Evolutionary conservation across 805 yeast genomes (phyloP).

Genomic region (Zygosaccharomyces kombuchaensis): DNA sequence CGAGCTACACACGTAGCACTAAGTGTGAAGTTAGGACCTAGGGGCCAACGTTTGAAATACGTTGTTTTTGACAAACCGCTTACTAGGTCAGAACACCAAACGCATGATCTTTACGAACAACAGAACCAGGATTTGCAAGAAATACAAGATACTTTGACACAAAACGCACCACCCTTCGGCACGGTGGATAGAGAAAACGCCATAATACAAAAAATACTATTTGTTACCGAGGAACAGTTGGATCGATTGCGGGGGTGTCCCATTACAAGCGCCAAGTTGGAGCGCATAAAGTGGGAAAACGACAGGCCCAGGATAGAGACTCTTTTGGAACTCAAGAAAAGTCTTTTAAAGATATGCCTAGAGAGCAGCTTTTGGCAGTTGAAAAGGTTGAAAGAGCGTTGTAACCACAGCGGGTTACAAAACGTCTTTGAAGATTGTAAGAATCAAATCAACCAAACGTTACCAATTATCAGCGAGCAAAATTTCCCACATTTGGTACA

Average conservation of each 20-base stretch:
- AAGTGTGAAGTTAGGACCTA: conserved; percentile 2
- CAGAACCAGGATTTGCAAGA: conserved; percentile 8
- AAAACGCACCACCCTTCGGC: background rate
- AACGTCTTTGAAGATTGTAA: background rate
- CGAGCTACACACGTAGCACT: conserved; percentile 12
- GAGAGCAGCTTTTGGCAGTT: conserved; percentile 5
- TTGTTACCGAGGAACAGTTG: conserved; percentile 5
- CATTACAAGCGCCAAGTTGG: background rate
- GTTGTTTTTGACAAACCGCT: conserved; percentile 9
- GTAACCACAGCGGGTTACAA: background rate
- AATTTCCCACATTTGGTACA: conserved; percentile 3
- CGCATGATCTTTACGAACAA: conserved; percentile 4
- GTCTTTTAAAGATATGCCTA: background rate
- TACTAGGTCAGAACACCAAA: background rate
- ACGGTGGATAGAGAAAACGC: background rate
- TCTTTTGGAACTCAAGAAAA: conserved; percentile 2
- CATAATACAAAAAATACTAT: conserved; percentile 1
- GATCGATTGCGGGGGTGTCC: background rate
- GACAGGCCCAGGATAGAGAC: conserved; percentile 1
- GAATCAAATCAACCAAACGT: conserved; percentile 1
- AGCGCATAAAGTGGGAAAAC: background rate
- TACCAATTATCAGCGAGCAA: background rate
- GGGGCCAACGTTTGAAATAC: conserved; percentile 6
- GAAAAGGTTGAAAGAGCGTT: conserved; percentile 1
- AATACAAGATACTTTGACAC: background rate